phyloP scores from a whole-genome alignment of 1,284 basidiomycete genomes.

The Cryptococcus depauperatus region DNA sequence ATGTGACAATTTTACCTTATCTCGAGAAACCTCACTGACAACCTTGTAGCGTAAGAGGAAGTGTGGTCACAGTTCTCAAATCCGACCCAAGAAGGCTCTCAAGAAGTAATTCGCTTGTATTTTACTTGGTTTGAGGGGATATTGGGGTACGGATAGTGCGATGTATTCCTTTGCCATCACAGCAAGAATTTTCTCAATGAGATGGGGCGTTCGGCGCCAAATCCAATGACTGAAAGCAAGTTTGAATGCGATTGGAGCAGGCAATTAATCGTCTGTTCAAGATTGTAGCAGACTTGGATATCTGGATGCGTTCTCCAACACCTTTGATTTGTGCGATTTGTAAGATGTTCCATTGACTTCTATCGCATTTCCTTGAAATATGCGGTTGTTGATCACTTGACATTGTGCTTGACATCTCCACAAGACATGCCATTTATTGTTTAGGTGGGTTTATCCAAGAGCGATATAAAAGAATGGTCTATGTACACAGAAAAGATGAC shows the following conservation, averaged over 20 bases:
- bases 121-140: conserved; percentile 1
- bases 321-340: background rate
- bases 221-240: no score
- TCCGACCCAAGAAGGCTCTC: conserved; percentile 83
- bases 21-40: conserved; percentile 3
- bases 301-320: background rate
- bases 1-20: conserved; percentile 50
- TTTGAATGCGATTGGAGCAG: no score
- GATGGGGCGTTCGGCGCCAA: background rate
- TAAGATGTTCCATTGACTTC: no score
- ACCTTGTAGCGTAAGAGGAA: conserved; percentile 43
- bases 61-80: conserved; percentile 89
- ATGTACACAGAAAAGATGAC: no score
- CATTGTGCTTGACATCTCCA: no score
- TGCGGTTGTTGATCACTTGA: no score
- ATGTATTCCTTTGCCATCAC: conserved; percentile 15
- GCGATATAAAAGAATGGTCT: no score
- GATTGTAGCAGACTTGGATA: background rate
- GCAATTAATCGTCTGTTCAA: no score
- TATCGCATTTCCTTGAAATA: no score
- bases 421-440: no score
- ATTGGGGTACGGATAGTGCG: conserved; percentile 5
- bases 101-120: conserved; percentile 55
- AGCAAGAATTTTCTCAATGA: background rate
- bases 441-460: no score